Evolutionary conservation across 306 rosid genomes (phyloP).

Genomic region (Hippophae tibetana): DNA sequence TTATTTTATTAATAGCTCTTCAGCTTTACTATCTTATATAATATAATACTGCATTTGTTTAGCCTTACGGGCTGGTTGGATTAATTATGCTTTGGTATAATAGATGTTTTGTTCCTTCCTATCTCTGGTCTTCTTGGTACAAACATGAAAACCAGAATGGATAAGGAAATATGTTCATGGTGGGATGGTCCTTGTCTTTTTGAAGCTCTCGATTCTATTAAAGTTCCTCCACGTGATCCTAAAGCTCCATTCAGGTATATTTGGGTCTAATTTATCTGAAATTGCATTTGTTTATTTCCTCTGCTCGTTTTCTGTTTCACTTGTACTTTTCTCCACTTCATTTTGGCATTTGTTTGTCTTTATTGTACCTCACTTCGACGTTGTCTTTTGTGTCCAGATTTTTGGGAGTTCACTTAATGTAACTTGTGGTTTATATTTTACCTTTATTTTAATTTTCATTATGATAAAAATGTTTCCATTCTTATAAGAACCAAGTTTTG

Average conservation of each 20-base stretch:
- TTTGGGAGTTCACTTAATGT: too few species aligned
- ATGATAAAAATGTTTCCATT: too few species aligned
- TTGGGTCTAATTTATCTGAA: not conserved
- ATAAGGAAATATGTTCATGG: conserved; percentile 63
- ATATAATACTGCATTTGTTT: not conserved
- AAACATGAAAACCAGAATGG: conserved; percentile 67
- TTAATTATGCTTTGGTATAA: conserved; percentile 18
- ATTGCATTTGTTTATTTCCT: too few species aligned
- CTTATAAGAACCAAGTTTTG: too few species aligned
- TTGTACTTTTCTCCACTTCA: too few species aligned
- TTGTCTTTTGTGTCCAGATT: too few species aligned
- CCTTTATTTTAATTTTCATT: too few species aligned
- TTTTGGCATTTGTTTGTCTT: too few species aligned
- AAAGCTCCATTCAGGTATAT: conserved; percentile 76
- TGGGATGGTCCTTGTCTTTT: conserved; percentile 90
- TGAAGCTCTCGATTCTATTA: conserved; percentile 76
- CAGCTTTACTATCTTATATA: not conserved
- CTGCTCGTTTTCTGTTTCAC: too few species aligned
- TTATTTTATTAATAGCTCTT: not conserved
- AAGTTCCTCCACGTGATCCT: conserved; percentile 70
- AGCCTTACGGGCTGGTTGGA: conserved; percentile 6
- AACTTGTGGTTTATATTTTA: too few species aligned
- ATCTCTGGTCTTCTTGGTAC: conserved; percentile 74
- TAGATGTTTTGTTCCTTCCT: conserved; percentile 90
- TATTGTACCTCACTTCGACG: too few species aligned